Percentiles rank a stretch among this genome's conserved stretches.
These are phyloP conservation scores for Emmonsiellopsis sp. DNA, from an alignment of 2,329 filamentous ascomycete genomes.

Conservation along the genomic window DNA sequence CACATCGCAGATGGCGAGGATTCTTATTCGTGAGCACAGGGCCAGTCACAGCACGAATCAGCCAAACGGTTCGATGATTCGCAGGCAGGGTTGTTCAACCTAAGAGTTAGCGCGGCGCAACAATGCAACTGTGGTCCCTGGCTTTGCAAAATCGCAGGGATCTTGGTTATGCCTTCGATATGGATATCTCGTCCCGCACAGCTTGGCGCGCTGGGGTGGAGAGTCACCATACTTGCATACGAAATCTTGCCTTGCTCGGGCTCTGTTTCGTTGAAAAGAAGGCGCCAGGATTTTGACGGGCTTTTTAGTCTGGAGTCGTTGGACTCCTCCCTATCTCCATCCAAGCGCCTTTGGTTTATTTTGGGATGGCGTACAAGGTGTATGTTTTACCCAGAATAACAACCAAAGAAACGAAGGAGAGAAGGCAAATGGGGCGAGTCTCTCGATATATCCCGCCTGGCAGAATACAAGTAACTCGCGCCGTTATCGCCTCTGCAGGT, in stretches of 20 bases:
- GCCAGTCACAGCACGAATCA: slow-evolving; percentile 7
- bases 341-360: background rate
- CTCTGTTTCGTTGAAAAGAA: background rate
- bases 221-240: background rate
- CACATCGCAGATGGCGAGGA: background rate
- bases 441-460: too few relatives aligned
- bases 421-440: too few relatives aligned
- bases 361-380: background rate
- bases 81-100: slow-evolving; percentile 1
- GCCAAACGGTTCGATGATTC: slow-evolving; percentile 7
- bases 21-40: background rate
- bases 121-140: background rate
- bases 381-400: too few relatives aligned
- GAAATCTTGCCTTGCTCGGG: background rate
- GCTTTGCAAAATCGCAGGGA: background rate
- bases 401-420: too few relatives aligned
- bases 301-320: background rate
- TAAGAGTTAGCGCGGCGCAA: background rate
- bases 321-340: background rate
- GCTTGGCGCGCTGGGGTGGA: too few relatives aligned
- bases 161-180: too few relatives aligned
- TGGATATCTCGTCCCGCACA: too few relatives aligned
- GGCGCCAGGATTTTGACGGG: background rate
- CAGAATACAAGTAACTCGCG: too few relatives aligned
- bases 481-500: too few relatives aligned